Evolutionary conservation across 1,284 basidiomycete genomes (phyloP), one percentile per base, ranked within the genome.

Genomic region (Fomitopsis pinicola): DNA sequence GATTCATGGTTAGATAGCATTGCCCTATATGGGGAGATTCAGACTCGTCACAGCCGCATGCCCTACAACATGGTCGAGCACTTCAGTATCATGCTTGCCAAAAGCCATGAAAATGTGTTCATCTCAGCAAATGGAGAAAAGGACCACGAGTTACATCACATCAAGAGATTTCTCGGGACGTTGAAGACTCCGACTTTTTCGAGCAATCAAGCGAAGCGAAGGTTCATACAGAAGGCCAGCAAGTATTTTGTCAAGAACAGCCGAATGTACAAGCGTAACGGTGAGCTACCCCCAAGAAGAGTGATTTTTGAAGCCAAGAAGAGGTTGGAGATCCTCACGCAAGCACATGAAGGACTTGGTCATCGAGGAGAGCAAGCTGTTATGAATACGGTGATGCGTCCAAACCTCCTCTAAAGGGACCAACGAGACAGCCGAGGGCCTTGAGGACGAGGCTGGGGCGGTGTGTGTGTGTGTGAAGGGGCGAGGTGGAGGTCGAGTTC

Each of bases 291-390:
- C 5, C 48, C n/a, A 8, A 33, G 22, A 14, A 10, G 26, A 8
- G 48, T 52, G 3, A 52, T 52, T 17, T 26, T 14, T 9, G 22
- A 14, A 33, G 48, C 17, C 15, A 17, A 52, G 28, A 19, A 58
- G 14, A 55, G 44, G 22, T 38, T 61, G 3, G 38, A 46, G 19
- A 59, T 64, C 1, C 50, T 66, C 5, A 22, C 38, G 9, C 53
- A 53, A 42, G 52, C 59, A 0, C 68, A 72, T 45, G 66, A 72
- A 48, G 46, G 62, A 9, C 15, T 64, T n/a, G n/a, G n/a, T n/a
- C n/a, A n/a, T n/a, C n/a, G n/a, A n/a, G n/a, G n/a, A n/a, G n/a
- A n/a, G n/a, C 64, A 61, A 28, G 45, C 67, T 15, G 65, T 62
- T 0, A 5, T 54, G 42, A 61, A 38, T 6, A 22, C 22, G 22